Evolutionary conservation across 2,329 filamentous ascomycete genomes (phyloP), one percentile per base, ranked within the genome.

Genomic region (Trichophyton benhamiae): DNA sequence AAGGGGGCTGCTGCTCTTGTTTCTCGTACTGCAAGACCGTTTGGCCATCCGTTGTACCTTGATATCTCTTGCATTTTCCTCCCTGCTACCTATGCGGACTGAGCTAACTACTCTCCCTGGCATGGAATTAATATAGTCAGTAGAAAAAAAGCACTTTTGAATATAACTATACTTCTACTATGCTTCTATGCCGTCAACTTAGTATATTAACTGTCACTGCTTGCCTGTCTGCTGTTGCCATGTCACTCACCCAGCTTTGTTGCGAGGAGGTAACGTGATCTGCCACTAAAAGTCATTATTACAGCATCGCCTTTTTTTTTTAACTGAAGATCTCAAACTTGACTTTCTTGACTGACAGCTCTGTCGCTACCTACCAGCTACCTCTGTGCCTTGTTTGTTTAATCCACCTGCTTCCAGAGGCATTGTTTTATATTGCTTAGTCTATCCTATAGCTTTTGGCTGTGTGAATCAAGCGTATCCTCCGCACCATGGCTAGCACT

Each of bases 401-500:
- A 7, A 17, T 55, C 33, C 3, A 36, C 17, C 15, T 49, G 8
- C 13, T 22, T 49, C 13, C 11, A 38, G 33, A 38, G 20, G n/a
- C 33, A 33, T 55, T 20, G 13, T 27, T n/a, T 33, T 53, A 22
- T 13, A 27, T 30, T 33, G 3, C 22, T 11, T 53, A n/a, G 11
- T 3, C 9, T 30, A 13, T 22, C 3, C 22, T 13, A 53, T 13
- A 38, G 33, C 33, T 11, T 30, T 38, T 13, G 7, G 33, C 33
- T 3, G 9, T 9, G 9, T 38, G 9, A 38, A 36, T 36, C 8
- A 13, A 13, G 33, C 11, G 33, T 13, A 44, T n/a, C n/a, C n/a
- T 44, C 49, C n/a, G 6, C 33, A 3, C 36, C 36, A 66, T 66
- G 64, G 63, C 63, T 57, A 58, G 49, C 57, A 59, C 61, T 41